Base-by-base conservation (phyloP, 2,329 filamentous ascomycete species). In the Fusarium miscanthi region DNA sequence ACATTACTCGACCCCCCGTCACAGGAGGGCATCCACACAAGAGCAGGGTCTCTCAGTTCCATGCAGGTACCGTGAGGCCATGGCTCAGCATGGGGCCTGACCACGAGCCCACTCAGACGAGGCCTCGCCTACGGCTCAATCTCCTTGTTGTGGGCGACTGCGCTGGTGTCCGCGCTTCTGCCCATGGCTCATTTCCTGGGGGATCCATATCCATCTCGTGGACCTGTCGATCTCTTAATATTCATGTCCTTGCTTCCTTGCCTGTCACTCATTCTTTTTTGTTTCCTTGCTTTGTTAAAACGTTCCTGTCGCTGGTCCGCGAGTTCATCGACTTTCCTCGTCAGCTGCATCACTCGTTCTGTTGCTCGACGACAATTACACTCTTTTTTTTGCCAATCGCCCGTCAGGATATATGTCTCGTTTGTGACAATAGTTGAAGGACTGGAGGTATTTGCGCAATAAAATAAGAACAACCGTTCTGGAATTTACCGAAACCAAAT, bases 141-240 rank as follows among this genome's bases (percentile, higher is more conserved):
- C 73, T 75, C 73, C 63, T 71, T 53, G 63, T 41, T 43, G 54
- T 61, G 71, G 53, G 59, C 62, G 65, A 49, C 58, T 60, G 62
- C 59, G 69, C 60, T 74, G 69, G 60, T 63, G 74, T 63, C 74
- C 73, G 74, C 70, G 66, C 68, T 70, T 59, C 65, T 72, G 54
- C 62, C 59, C 66, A 70, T 63, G 63, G 59, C 75, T 77, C 75
- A 77, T 77, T 77, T 77, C 75, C 75, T 76, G 57, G 61, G 69
- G 69, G 72, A 48, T 72, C 75, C 75, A 73, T 77, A 62, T 58
- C 66, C 56, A 69, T 72, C 64, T 74, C 66, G 63, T 63, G 64
- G 60, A 63, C 72, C 64, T 72, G 74, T 75, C 72, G 73, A 77
- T 77, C 75, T 76, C 70, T 64, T 72, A 69, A 66, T 72, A 61